A percentile compares a stretch with the other conserved stretches of the same genome.
phyloP scores from a whole-genome alignment of 805 yeast species.

The Saccharomycopsis babjevae region DNA sequence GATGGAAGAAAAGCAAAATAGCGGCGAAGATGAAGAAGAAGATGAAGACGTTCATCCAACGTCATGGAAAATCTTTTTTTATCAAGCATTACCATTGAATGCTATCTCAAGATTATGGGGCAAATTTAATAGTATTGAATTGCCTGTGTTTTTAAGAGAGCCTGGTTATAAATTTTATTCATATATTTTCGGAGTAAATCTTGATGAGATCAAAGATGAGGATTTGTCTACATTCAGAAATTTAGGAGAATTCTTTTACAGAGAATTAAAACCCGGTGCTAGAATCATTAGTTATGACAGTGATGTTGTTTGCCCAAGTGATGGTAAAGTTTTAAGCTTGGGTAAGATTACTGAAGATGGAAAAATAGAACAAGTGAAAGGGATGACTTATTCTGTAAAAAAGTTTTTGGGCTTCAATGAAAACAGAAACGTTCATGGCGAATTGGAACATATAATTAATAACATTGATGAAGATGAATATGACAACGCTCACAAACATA shows the following conservation, averaged over 20 bases:
- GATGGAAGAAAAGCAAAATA: slow-evolving; percentile 19
- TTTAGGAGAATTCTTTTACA: slow-evolving; percentile 83
- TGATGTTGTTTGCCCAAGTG: slow-evolving; percentile 80
- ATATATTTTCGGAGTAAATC: slow-evolving; percentile 71
- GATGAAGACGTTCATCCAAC: slow-evolving; percentile 48
- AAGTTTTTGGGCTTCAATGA: slow-evolving; percentile 66
- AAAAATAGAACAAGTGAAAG: slow-evolving; percentile 93
- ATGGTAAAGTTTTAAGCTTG: slow-evolving; percentile 78
- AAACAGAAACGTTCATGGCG: slow-evolving; percentile 23
- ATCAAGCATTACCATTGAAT: slow-evolving; percentile 82
- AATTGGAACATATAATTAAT: slow-evolving; percentile 21
- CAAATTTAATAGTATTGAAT: slow-evolving; percentile 63
- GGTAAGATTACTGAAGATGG: slow-evolving; percentile 72
- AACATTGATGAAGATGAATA: slow-evolving; percentile 29
- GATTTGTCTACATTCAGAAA: slow-evolving; percentile 67
- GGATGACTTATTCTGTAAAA: slow-evolving; percentile 84
- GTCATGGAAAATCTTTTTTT: slow-evolving; percentile 85
- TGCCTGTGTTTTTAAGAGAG: slow-evolving; percentile 82
- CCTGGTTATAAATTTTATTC: slow-evolving; percentile 78
- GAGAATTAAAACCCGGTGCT: slow-evolving; percentile 65
- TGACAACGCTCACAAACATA: slow-evolving; percentile 31
- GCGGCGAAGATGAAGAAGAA: slow-evolving; percentile 19
- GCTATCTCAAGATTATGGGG: slow-evolving; percentile 95
- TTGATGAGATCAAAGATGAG: slow-evolving; percentile 81
- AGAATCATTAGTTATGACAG: slow-evolving; percentile 64